Evolutionary conservation across 179 eudicot genomes (phyloP), one percentile per base, ranked within the genome.

Genomic region (Carnegiea gigantea): DNA sequence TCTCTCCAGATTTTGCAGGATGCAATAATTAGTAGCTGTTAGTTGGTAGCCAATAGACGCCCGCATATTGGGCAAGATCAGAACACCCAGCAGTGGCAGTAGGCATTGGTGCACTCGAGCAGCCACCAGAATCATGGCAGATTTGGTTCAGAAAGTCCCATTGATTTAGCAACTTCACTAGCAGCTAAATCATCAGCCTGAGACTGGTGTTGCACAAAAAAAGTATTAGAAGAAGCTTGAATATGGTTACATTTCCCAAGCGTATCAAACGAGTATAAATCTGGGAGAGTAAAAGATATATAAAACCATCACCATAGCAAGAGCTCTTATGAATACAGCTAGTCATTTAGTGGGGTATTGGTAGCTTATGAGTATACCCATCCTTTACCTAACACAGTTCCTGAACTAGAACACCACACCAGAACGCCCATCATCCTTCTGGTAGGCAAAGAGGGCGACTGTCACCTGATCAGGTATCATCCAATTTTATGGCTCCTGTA

Each of bases 141-240:
- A 40, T 90, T 88, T 81, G 78, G 85, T 84, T 92, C 91, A 24
- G 80, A 89, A 78, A 92, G 91, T 60, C 97, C 97, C 98, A 94
- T 94, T 18, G 97, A 87, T 70, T 76, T 90, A 51, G 93, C 97
- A 77, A 91, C 87, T 88, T 92, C 98, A 81, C 86, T 88, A 43
- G 92, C 86, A 49, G 91, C 79, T 72, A 89, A 86, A 78, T 86
- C 84, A 82, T 92, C 97, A 71, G 91, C 95, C 90, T 94, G 95
- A 74, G 87, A 95, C 98, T 94, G 88, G 70, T 28, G 30, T 60
- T 64, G 70, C 76, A 86, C 46, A 26, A n/a, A 71, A 82, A 21
- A 33, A 23, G 20, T 26, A 65, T 62, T 30, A 18, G 30, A 64
- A 38, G 46, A 46, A 14, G 60, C 36, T 38, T 20, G 38, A 53